phyloP scores from a whole-genome alignment of 2,329 filamentous ascomycete species.

The Fusarium penzigii region DNA sequence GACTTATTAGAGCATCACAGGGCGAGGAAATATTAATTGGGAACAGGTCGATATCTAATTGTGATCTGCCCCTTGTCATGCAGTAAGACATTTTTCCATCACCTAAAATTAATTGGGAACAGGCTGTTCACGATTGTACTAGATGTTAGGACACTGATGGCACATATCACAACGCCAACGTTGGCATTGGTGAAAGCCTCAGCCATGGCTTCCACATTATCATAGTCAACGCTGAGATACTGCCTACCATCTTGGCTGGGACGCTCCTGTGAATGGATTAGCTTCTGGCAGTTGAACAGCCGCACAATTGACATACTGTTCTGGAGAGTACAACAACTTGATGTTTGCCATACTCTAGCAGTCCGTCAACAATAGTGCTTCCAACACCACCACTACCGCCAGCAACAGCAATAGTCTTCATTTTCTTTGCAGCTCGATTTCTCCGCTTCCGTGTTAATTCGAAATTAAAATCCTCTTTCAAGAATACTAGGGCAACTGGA shows the following conservation, averaged over 20 bases:
- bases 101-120: no score
- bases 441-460: no score
- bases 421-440: no score
- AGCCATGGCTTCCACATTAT: not conserved
- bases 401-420: conserved; percentile 20
- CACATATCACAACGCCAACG: conserved; percentile 19
- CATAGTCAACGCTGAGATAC: conserved; percentile 17
- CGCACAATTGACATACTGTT: conserved; percentile 1
- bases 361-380: conserved; percentile 17
- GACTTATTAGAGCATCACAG: no score
- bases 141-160: conserved; percentile 22
- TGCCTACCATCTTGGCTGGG: not conserved
- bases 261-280: not conserved
- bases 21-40: no score
- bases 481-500: no score
- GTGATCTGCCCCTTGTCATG: no score
- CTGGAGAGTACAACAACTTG: conserved; percentile 16
- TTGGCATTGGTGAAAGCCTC: conserved; percentile 3
- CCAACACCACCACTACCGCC: conserved; percentile 22
- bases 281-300: not conserved
- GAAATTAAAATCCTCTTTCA: no score
- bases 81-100: no score
- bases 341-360: conserved; percentile 15
- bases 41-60: no score
- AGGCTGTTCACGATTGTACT: no score